Percentiles rank a stretch among this genome's conserved stretches.
Conservation (phyloP, 75 land plant genomes). For the Adiantum capillusveneris region DNA sequence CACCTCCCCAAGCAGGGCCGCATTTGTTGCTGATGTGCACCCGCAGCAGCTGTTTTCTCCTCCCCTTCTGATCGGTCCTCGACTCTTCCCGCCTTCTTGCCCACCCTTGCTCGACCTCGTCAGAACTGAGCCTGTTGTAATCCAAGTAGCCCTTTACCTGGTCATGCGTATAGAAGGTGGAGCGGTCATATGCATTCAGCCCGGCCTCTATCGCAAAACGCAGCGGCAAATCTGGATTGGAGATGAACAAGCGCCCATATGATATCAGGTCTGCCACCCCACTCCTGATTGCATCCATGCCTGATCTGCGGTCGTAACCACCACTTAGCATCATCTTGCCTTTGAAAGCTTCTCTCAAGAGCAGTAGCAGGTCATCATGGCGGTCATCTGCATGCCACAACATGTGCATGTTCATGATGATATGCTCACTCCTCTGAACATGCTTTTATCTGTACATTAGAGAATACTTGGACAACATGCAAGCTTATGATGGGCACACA, state of each 20-base stretch:
- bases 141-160: conserved; percentile 67
- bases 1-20: no score
- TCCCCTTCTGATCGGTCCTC: no score
- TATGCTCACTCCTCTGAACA: no score
- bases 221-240: conserved; percentile 60
- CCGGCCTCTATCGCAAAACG: conserved; percentile 34
- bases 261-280: conserved; percentile 71
- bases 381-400: no score
- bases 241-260: conserved; percentile 60
- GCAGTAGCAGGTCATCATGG: conserved; percentile 26
- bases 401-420: no score
- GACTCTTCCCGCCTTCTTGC: background rate
- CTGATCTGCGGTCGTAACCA: conserved; percentile 52
- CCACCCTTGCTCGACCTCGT: background rate
- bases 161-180: conserved; percentile 66
- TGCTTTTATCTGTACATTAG: no score
- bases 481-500: no score
- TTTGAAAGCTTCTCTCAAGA: conserved; percentile 30
- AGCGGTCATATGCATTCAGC: no score
- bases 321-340: conserved; percentile 65
- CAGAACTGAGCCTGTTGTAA: conserved; percentile 26
- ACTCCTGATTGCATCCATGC: conserved; percentile 40
- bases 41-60: no score
- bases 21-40: no score
- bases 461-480: no score